A percentile compares a stretch with the other conserved stretches of the same genome.
Conservation (phyloP, 345 rosid genomes). For the Eucalyptus pauciflora region DNA sequence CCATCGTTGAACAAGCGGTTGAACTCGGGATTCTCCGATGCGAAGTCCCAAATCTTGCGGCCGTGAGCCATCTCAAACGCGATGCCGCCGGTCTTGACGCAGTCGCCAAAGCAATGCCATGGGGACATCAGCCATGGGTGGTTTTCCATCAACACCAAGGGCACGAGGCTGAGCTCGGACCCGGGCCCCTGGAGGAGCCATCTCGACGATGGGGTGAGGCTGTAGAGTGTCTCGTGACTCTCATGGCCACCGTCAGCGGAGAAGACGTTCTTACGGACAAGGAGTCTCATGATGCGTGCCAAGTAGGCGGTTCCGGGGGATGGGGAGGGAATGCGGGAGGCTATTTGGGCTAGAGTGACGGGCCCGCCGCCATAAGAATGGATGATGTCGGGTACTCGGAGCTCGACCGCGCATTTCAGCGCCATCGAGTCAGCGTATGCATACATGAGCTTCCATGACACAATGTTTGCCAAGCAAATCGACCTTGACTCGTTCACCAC, state of each 20-base stretch:
- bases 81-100: not conserved
- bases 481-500: not conserved
- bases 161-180: not conserved
- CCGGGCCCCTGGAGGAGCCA: constrained; percentile 15
- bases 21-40: not conserved
- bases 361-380: constrained; percentile 2
- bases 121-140: not conserved
- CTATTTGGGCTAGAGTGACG: constrained; percentile 7
- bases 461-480: not conserved
- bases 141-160: constrained; percentile 12
- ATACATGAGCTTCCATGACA: not conserved
- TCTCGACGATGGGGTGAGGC: constrained; percentile 4
- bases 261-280: constrained; percentile 6
- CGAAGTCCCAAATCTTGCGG: not conserved
- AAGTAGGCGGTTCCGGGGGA: not conserved
- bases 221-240: constrained; percentile 11
- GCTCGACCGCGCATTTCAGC: constrained; percentile 16
- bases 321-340: constrained; percentile 2
- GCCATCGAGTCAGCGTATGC: constrained; percentile 12
- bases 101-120: constrained; percentile 4
- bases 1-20: not conserved
- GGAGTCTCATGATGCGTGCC: constrained; percentile 12
- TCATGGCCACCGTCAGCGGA: not conserved
- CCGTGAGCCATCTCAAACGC: constrained; percentile 3
- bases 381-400: constrained; percentile 13